Percentiles rank a stretch among this genome's conserved stretches.
phyloP scores from a whole-genome alignment of 2,329 filamentous ascomycete species.

The Claviceps sp. region DNA sequence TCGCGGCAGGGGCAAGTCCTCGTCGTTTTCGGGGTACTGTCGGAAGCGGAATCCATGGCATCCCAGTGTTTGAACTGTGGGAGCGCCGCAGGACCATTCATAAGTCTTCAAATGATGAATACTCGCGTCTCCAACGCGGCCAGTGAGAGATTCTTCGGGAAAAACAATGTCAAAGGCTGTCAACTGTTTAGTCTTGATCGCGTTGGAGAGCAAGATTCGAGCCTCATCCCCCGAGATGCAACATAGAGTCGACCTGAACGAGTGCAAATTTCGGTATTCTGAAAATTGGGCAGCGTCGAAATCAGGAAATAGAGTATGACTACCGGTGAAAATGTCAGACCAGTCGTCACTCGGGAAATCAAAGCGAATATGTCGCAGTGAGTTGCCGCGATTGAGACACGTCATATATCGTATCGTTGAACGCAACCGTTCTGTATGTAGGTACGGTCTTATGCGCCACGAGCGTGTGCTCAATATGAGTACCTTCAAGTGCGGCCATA shows the following conservation, averaged over 20 bases:
- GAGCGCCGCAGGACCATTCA: constrained; percentile 22
- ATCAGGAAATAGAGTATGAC: neutral
- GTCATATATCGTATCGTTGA: constrained; percentile 12
- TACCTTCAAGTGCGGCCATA: too few relatives aligned
- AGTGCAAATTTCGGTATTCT: constrained; percentile 15
- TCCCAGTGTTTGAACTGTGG: constrained; percentile 20
- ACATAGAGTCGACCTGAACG: constrained; percentile 15
- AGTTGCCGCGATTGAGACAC: constrained; percentile 14
- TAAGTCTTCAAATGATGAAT: constrained; percentile 7
- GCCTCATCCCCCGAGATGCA: constrained; percentile 13
- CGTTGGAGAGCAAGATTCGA: constrained; percentile 11
- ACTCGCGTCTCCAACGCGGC: constrained; percentile 13
- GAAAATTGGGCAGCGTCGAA: constrained; percentile 3
- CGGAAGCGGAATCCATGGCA: constrained; percentile 23
- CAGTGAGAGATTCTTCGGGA: constrained; percentile 14
- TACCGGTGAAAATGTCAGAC: constrained; percentile 4
- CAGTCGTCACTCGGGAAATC: constrained; percentile 9
- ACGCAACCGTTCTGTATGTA: too few relatives aligned
- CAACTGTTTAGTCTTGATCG: constrained; percentile 10
- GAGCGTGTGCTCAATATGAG: too few relatives aligned
- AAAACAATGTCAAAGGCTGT: constrained; percentile 24
- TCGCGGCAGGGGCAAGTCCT: too few relatives aligned
- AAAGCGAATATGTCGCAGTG: constrained; percentile 19
- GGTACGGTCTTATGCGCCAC: too few relatives aligned
- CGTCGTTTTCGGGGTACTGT: constrained; percentile 1